A percentile compares a stretch with the other conserved stretches of the same genome.
Evolutionary conservation across 2,329 filamentous ascomycete species (phyloP).

Genomic region (Verticillium nubilum): DNA sequence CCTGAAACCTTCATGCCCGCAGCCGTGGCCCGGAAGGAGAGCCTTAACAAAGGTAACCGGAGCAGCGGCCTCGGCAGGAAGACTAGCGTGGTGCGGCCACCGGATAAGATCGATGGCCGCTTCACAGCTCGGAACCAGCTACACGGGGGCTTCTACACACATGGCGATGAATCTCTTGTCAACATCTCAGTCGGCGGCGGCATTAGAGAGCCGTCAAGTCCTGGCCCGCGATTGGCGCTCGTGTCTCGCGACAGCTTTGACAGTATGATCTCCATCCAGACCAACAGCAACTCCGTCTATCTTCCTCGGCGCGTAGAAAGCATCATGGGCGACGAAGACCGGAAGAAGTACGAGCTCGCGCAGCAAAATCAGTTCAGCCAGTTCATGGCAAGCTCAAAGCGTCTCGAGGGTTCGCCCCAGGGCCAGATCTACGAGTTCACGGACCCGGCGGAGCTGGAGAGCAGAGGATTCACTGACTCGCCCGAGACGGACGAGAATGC

Average conservation of each 20-base stretch:
- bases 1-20: constrained; percentile 75
- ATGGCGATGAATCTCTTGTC: constrained; percentile 23
- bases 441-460: constrained; percentile 28
- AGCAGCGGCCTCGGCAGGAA: constrained; percentile 35
- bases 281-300: constrained; percentile 55
- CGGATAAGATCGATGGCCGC: constrained; percentile 68
- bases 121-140: constrained; percentile 69
- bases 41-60: constrained; percentile 18
- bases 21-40: constrained; percentile 40
- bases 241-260: constrained; percentile 61
- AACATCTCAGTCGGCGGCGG: constrained; percentile 21
- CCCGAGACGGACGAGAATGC: neutral
- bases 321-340: constrained; percentile 74
- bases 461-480: constrained; percentile 6
- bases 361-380: constrained; percentile 44
- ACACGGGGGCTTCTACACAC: constrained; percentile 63
- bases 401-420: constrained; percentile 22
- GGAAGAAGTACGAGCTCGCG: constrained; percentile 65
- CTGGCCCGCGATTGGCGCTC: constrained; percentile 15
- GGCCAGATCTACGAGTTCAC: constrained; percentile 46
- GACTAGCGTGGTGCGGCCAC: constrained; percentile 63
- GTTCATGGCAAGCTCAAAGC: constrained; percentile 9
- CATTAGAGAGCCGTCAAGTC: neutral
- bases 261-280: constrained; percentile 55
- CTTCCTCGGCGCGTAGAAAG: constrained; percentile 65